A percentile compares a stretch with the other conserved stretches of the same genome.
Evolutionary conservation across 495 filamentous ascomycete species (phyloP).

Genomic region (Neurospora africana): DNA sequence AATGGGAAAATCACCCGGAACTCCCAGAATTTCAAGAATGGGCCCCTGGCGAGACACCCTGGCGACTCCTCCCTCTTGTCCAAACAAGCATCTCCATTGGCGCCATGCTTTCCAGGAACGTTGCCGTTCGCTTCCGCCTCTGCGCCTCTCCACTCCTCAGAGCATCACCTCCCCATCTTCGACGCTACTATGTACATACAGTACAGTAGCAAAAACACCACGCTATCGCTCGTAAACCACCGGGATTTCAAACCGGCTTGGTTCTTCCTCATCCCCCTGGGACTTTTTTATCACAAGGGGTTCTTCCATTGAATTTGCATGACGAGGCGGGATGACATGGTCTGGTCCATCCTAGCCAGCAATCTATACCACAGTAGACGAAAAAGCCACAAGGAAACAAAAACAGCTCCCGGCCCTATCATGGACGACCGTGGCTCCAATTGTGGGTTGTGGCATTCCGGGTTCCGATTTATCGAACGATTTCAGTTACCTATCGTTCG

Average conservation of each 20-base stretch:
- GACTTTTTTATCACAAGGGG: not conserved
- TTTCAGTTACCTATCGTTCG: not conserved
- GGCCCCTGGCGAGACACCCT: not conserved
- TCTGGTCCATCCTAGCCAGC: not conserved
- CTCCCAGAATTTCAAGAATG: slow-evolving; percentile 13
- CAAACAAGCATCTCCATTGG: not conserved
- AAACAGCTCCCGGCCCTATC: not conserved
- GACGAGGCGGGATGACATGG: not conserved
- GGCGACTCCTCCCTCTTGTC: not conserved
- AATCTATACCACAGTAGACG: not conserved
- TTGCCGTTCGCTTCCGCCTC: not conserved
- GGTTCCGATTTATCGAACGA: not conserved
- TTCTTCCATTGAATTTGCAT: not conserved
- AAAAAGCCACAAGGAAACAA: not conserved
- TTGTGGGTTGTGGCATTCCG: not conserved
- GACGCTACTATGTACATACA: no score
- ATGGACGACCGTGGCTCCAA: not conserved
- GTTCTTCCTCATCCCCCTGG: not conserved
- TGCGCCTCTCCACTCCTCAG: not conserved
- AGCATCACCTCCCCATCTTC: not conserved
- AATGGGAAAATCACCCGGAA: slow-evolving; percentile 22
- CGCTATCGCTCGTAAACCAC: not conserved
- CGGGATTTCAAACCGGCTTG: not conserved
- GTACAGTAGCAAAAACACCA: not conserved
- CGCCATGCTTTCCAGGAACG: not conserved